phyloP scores from a whole-genome alignment of 1,139 yeast genomes.

The Hansenula sp. region DNA sequence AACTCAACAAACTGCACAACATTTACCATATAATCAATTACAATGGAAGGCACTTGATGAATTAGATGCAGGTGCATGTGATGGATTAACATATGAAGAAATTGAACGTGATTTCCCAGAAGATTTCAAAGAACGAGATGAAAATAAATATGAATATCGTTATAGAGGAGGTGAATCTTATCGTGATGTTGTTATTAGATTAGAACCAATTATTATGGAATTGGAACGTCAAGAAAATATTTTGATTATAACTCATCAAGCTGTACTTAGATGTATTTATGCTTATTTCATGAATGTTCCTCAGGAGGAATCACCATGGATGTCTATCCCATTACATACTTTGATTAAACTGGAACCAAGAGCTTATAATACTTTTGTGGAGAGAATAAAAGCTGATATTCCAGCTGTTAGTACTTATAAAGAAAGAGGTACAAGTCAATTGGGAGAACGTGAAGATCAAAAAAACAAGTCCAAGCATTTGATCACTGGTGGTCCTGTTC shows the following conservation, averaged over 20 bases:
- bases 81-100: slow-evolving; percentile 88
- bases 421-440: slow-evolving; percentile 83
- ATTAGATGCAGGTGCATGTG: slow-evolving; percentile 97
- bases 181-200: slow-evolving; percentile 87
- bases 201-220: slow-evolving; percentile 98
- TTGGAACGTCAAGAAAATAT: slow-evolving; percentile 95
- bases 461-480: slow-evolving; percentile 26
- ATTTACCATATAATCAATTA: slow-evolving; percentile 74
- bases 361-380: slow-evolving; percentile 85
- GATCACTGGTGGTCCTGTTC: slow-evolving; percentile 27
- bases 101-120: slow-evolving; percentile 83
- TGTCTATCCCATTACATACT: slow-evolving; percentile 96
- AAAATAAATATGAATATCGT: slow-evolving; percentile 90
- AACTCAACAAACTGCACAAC: slow-evolving; percentile 90
- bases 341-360: slow-evolving; percentile 89
- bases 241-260: slow-evolving; percentile 94
- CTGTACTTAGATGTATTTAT: slow-evolving; percentile 91
- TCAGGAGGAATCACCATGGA: slow-evolving; percentile 97
- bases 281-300: slow-evolving; percentile 99
- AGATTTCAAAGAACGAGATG: slow-evolving; percentile 93
- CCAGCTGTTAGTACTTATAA: slow-evolving; percentile 98
- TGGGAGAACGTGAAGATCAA: slow-evolving; percentile 48
- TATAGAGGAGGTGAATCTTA: slow-evolving; percentile 97
- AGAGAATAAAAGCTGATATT: slow-evolving; percentile 87
- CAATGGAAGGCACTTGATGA: slow-evolving; percentile 98